Base-by-base conservation (phyloP, 495 filamentous ascomycete species). In the Penicillium pancosmium region DNA sequence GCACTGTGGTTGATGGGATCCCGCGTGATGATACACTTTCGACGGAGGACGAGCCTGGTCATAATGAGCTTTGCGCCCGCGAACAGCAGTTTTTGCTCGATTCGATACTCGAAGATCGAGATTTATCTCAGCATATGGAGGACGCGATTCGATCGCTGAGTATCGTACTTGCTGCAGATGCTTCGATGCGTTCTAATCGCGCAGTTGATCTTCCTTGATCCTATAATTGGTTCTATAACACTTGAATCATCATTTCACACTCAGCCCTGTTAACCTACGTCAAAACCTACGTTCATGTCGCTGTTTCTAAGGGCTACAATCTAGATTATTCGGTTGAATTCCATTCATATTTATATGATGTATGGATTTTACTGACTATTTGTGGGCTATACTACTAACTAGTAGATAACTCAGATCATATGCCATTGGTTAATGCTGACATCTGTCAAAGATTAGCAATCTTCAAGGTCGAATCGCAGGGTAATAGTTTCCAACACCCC, bases 21-120 rank as follows among this genome's bases (percentile, higher is more conserved):
- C 31, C 59, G 36, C 54, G 52, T 13, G 34, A 62, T 52, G 54
- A 52, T 16, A 53, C 53, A n/a, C 25, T 62, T 8, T 62, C 59
- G 9, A 57, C 57, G 48, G 47, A 57, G 8, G 59, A 56, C n/a
- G 59, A 62, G 9, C 54, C 54, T 7, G 54, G 38, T 35, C 59
- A 62, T 47, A 48, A 62, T 57, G 59, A 34, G 34, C 54, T 62
- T 47, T 62, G 59, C 31, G 59, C 54, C 44, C 59, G 54, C 1
- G 59, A 62, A 49, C 59, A 62, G 38, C 59, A 62, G 25, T 62
- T 57, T 18, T 36, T 62, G n/a, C 49, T 62, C 5, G 59, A 62
- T 46, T 46, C 59, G 18, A 62, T 62, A 54, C 54, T 44, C 9
- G 54, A 54, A 31, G 59, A 51, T 19, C 36, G 38, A 10, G 54